Base-by-base conservation (phyloP, 768 basidiomycete species). In the Kwoniella europaea region DNA sequence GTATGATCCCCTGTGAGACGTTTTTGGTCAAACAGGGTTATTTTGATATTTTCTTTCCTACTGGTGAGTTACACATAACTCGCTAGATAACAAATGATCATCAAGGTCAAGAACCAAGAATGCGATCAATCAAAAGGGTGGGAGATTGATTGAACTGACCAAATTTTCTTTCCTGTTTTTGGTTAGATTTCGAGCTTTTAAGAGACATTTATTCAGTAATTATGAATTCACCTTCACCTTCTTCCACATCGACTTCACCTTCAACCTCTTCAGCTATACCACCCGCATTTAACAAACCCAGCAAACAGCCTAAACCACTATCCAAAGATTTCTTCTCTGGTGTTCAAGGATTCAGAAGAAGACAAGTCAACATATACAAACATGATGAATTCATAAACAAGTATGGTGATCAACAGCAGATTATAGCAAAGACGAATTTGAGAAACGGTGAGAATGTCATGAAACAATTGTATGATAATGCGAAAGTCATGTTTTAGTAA, bases 1-100 rank as follows among this genome's bases (percentile, higher is more conserved):
- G 88, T 58, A 94, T 92, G 78, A 91, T 98, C 1, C 92, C 97
- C 4, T 94, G 93, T 78, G 87, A 90, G 72, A 98, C 92, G 15
- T 87, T 97, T 67, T 89, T 96, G 76, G 97, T 99, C 69, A 90
- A 90, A 76, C 96, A 92, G 79, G 97, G 97, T 9, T 95, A 90
- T 85, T 99, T 99, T 83, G 97, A 99, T 83, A 98, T 98, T 71
- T 93, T 99, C 86, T 99, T 99, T 86, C 97, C 97, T 10, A 98
- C 96, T 13, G 77, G 83, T 83, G 46, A 74, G 83, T 72, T 46
- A 10, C 41, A 15, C 13, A 2, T 50, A n/a, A 13, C 43, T 63
- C 24, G 24, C 24, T 24, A 24, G 24, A 24, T 24, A 24, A 24
- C 24, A 24, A 24, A 24, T 24, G 24, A 24, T 24, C 24, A 24